Conservation (phyloP, 345 rosid genomes). For the Melaleuca alternifolia region DNA sequence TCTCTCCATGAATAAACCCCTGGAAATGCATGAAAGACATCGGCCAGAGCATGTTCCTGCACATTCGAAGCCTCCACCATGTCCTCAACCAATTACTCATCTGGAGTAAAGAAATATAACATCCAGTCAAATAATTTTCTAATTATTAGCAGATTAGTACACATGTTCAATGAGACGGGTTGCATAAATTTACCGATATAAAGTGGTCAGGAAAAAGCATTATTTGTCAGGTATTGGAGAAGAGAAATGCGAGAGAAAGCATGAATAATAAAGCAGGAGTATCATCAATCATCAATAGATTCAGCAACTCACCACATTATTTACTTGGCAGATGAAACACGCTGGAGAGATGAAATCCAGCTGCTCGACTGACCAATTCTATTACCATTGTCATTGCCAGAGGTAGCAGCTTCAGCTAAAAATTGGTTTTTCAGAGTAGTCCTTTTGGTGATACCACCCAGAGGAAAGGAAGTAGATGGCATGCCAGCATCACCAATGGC, state of each 20-base stretch:
- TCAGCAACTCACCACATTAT: conserved; percentile 21
- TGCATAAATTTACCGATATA: background rate
- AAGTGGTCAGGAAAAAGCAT: background rate
- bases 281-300: background rate
- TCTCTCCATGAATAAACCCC: conserved; percentile 6
- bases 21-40: conserved; percentile 9
- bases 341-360: conserved; percentile 74
- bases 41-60: conserved; percentile 16
- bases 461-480: conserved; percentile 48
- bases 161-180: background rate
- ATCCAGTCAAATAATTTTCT: background rate
- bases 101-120: background rate
- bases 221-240: background rate
- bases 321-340: conserved; percentile 58
- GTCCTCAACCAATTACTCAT: background rate
- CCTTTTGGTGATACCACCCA: conserved; percentile 58
- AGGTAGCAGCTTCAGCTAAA: conserved; percentile 45
- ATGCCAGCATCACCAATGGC: conserved; percentile 25
- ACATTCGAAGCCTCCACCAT: conserved; percentile 2
- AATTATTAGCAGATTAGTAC: background rate
- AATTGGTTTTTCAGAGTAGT: conserved; percentile 30
- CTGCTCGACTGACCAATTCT: conserved; percentile 53
- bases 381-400: conserved; percentile 38
- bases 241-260: conserved; percentile 1
- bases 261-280: conserved; percentile 9